Conservation (phyloP, 192 early-diverging fungal species). For the Thamnidium elegans region DNA sequence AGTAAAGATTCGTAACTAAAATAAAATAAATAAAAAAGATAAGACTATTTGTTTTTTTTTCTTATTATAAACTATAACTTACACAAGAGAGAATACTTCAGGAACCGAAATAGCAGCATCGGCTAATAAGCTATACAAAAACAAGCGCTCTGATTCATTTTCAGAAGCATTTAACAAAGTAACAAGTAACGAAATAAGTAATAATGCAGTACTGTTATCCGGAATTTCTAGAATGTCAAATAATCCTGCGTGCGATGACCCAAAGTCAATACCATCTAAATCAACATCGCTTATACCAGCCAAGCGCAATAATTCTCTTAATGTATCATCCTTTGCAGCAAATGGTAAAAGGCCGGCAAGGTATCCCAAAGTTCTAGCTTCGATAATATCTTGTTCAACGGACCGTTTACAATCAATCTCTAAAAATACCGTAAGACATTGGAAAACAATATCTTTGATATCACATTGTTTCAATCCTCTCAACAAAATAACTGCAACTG, state of each 20-base stretch:
- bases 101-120: slow-evolving; percentile 66
- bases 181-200: slow-evolving; percentile 61
- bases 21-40: not conserved
- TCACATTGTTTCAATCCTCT: slow-evolving; percentile 75
- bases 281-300: slow-evolving; percentile 47
- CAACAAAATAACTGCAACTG: slow-evolving; percentile 72
- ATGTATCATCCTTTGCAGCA: slow-evolving; percentile 63
- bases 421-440: slow-evolving; percentile 65
- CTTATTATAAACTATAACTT: slow-evolving; percentile 33
- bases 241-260: slow-evolving; percentile 49
- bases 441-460: slow-evolving; percentile 65
- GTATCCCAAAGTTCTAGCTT: slow-evolving; percentile 64
- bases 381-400: slow-evolving; percentile 33
- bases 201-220: slow-evolving; percentile 52
- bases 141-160: slow-evolving; percentile 63
- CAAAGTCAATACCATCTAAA: slow-evolving; percentile 40
- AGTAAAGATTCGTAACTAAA: slow-evolving; percentile 62
- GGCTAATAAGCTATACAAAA: slow-evolving; percentile 69
- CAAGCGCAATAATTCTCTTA: slow-evolving; percentile 52
- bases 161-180: slow-evolving; percentile 67
- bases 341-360: slow-evolving; percentile 76
- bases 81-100: slow-evolving; percentile 67
- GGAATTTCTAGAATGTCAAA: slow-evolving; percentile 60
- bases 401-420: slow-evolving; percentile 62
- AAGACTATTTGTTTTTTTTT: not conserved